Evolutionary conservation across 2,329 filamentous ascomycete genomes (phyloP).

Genomic region (Penicillium crustosum): DNA sequence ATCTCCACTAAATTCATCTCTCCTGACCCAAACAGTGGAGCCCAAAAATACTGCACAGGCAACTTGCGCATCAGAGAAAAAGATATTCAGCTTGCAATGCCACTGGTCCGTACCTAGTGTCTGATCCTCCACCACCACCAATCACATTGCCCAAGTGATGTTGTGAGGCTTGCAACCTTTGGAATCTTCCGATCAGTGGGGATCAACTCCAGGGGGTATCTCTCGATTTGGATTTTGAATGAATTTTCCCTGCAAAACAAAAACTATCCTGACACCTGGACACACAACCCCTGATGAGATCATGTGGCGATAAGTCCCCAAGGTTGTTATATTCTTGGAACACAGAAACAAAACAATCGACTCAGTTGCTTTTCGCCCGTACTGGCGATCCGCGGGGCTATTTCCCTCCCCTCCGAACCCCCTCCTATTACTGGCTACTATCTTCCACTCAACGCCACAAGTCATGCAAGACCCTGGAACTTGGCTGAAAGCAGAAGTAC

Average conservation of each 20-base stretch:
- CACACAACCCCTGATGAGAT: not conserved
- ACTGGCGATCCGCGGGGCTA: constrained; percentile 9
- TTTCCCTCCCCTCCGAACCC: not conserved
- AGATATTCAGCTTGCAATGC: constrained; percentile 1
- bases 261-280: not conserved
- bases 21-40: not conserved
- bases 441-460: not conserved
- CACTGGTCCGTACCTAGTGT: constrained; percentile 4
- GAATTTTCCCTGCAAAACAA: not conserved
- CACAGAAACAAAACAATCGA: not conserved
- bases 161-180: not conserved
- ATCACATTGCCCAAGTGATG: constrained; percentile 1
- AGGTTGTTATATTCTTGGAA: not conserved
- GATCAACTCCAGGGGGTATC: not conserved
- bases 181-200: constrained; percentile 2
- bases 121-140: constrained; percentile 1
- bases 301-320: not conserved
- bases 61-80: constrained; percentile 3
- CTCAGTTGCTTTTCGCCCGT: not conserved
- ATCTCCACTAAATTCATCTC: not conserved
- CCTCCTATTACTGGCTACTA: not conserved
- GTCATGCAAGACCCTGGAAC: constrained; percentile 4
- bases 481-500: constrained; percentile 2
- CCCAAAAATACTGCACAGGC: not conserved
- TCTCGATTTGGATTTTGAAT: not conserved